Conservation (phyloP, 176 grass and related monocot genomes). For the Poa pratensis region DNA sequence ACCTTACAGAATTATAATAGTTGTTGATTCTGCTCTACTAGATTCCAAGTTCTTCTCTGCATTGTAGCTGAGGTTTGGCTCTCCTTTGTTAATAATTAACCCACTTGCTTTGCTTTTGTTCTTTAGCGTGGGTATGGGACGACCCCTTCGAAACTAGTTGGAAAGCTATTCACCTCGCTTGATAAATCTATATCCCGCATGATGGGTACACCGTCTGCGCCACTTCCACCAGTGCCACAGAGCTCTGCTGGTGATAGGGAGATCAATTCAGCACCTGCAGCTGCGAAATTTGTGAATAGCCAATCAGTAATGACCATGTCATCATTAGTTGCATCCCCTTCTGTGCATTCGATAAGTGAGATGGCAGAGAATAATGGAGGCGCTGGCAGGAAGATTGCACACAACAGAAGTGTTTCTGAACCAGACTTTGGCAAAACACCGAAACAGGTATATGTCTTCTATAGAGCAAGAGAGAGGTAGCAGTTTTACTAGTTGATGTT, state of each 20-base stretch:
- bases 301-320: constrained; percentile 86
- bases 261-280: constrained; percentile 43
- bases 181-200: constrained; percentile 91
- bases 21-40: constrained; percentile 17
- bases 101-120: constrained; percentile 12
- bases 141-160: constrained; percentile 82
- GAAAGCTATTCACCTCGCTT: constrained; percentile 85
- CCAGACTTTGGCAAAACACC: constrained; percentile 89
- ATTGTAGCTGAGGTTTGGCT: not conserved
- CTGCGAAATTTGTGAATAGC: constrained; percentile 78
- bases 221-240: constrained; percentile 74
- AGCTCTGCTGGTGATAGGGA: constrained; percentile 61
- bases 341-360: constrained; percentile 74
- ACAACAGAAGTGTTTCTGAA: constrained; percentile 96
- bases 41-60: constrained; percentile 13
- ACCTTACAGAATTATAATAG: constrained; percentile 26
- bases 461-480: constrained; percentile 20
- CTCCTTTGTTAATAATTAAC: constrained; percentile 9
- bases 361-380: constrained; percentile 56
- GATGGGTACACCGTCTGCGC: constrained; percentile 82
- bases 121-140: constrained; percentile 85
- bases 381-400: constrained; percentile 60
- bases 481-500: constrained; percentile 14
- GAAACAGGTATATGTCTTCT: constrained; percentile 61
- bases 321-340: constrained; percentile 70